Evolutionary conservation across 768 basidiomycete genomes (phyloP), one percentile per base, ranked within the genome.

Genomic region (Amanita rubescens): DNA sequence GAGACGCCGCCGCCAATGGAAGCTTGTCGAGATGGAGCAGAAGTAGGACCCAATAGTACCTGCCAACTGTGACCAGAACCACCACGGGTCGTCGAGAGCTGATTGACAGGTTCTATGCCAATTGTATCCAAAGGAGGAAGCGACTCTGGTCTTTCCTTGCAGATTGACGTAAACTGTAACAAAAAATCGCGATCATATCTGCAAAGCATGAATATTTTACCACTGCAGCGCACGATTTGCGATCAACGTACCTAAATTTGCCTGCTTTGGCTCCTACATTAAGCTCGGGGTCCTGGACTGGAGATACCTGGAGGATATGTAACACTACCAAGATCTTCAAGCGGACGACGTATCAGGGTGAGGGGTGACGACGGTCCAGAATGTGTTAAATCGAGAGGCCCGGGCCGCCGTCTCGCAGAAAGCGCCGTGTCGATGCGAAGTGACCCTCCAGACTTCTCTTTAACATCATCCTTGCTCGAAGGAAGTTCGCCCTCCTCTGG

Each of bases 161-260:
- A 99, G 56, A 95, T 71, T 22, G 73, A 70, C 90, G 95, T 94
- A 74, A 99, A 99, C 66, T 99, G 95, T 55, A 99, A 70, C 22
- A 99, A 79, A 82, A 99, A 99, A 17, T n/a, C n/a, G n/a, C n/a
- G n/a, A n/a, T n/a, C n/a, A n/a, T n/a, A n/a, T n/a, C n/a, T n/a
- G n/a, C n/a, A 34, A 45, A 24, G 53, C 22, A 22, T 47, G 17
- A 10, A 25, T n/a, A n/a, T n/a, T n/a, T n/a, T n/a, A 25, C 24
- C 24, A 32, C 30, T 41, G 15, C 25, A 24, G 42, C 9, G 12
- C 6, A 20, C 2, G 38, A n/a, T n/a, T n/a, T n/a, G n/a, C n/a
- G n/a, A n/a, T n/a, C n/a, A n/a, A n/a, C n/a, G n/a, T n/a, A n/a
- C n/a, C n/a, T n/a, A n/a, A n/a, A n/a, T n/a, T n/a, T n/a, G n/a